Evolutionary conservation across 345 rosid species (phyloP).

Genomic region (Arabis hirsuta): DNA sequence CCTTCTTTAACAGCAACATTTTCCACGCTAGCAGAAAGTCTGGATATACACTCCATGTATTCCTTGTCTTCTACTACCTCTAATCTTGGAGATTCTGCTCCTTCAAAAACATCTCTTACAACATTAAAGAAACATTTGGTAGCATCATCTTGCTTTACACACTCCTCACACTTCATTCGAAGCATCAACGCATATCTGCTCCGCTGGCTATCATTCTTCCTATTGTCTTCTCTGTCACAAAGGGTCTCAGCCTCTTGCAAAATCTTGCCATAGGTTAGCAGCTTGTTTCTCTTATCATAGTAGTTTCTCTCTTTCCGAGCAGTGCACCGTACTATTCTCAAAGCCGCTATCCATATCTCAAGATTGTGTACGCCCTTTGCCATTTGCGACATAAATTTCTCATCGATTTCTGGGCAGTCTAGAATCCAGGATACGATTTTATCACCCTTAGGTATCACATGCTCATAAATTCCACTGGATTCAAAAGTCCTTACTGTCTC

Average conservation of each 20-base stretch:
- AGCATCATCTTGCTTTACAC: background rate
- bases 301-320: background rate
- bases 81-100: background rate
- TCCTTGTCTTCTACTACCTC: background rate
- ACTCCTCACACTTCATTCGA: no score
- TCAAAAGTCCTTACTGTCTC: background rate
- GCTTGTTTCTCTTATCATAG: background rate
- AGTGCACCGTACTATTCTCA: background rate
- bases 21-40: background rate
- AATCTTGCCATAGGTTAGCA: background rate
- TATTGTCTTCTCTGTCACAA: background rate
- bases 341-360: conserved; percentile 1
- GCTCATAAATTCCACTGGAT: background rate
- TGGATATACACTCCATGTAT: background rate
- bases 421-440: background rate
- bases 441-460: conserved; percentile 2
- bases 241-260: background rate
- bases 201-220: background rate
- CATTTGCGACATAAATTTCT: background rate
- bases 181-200: background rate
- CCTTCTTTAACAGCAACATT: background rate
- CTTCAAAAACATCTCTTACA: conserved; percentile 1
- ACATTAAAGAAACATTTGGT: background rate
- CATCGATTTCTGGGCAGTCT: background rate
- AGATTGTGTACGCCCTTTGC: background rate